Evolutionary conservation across 2,329 filamentous ascomycete genomes (phyloP).

Genomic region (Aspergillus felis): DNA sequence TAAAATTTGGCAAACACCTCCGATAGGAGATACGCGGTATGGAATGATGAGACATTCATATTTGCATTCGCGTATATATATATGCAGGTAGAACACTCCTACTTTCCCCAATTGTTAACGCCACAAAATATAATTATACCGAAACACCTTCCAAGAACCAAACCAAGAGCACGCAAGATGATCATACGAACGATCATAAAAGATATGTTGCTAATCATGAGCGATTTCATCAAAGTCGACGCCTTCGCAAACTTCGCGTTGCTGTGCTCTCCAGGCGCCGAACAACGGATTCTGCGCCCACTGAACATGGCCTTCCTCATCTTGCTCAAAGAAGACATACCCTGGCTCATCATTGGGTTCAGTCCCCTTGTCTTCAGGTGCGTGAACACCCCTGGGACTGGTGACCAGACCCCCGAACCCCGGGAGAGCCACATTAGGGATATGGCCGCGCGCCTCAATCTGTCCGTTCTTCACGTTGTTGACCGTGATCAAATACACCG

Average conservation of each 20-base stretch:
- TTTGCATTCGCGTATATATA: neutral
- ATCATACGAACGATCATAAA: slow-evolving; percentile 14
- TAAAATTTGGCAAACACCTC: neutral
- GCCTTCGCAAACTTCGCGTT: slow-evolving; percentile 35
- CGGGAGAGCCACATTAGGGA: slow-evolving; percentile 31
- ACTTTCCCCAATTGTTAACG: neutral
- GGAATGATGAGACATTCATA: neutral
- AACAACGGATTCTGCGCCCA: slow-evolving; percentile 34
- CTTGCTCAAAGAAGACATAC: slow-evolving; percentile 41
- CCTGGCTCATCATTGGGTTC: slow-evolving; percentile 20
- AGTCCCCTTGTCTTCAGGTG: slow-evolving; percentile 4
- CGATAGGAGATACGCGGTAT: neutral
- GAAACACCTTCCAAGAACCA: neutral
- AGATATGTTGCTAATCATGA: slow-evolving; percentile 14
- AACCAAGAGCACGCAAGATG: neutral
- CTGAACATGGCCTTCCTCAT: slow-evolving; percentile 28
- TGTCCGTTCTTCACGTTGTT: slow-evolving; percentile 31
- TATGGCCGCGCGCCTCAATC: slow-evolving; percentile 36
- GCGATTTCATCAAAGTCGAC: slow-evolving; percentile 30
- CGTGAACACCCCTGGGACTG: slow-evolving; percentile 19
- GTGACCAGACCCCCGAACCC: slow-evolving; percentile 32
- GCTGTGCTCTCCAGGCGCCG: slow-evolving; percentile 34
- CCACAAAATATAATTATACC: neutral
- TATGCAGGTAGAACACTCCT: neutral
- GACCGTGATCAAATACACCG: slow-evolving; percentile 36